phyloP scores from a whole-genome alignment of 1,139 yeast genomes.

The Yamadazyma conglobata region DNA sequence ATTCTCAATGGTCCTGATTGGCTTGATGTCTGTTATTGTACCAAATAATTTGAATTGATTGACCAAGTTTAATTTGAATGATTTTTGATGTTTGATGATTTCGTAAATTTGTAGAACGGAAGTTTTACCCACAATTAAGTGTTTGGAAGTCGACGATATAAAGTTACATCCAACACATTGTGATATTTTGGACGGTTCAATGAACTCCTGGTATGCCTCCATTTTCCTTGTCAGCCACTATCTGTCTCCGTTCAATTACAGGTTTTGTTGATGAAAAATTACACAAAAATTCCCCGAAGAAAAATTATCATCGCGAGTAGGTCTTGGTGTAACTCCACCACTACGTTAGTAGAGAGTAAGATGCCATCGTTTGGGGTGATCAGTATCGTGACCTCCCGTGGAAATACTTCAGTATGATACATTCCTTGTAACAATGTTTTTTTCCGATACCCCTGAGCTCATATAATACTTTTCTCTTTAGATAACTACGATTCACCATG shows the following conservation, averaged over 20 bases:
- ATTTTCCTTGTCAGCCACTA: constrained; percentile 37
- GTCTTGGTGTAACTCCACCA: no score
- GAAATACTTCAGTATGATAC: no score
- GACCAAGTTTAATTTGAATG: constrained; percentile 47
- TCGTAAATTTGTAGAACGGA: constrained; percentile 68
- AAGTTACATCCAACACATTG: constrained; percentile 63
- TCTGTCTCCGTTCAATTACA: neutral
- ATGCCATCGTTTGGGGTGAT: no score
- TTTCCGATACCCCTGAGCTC: no score
- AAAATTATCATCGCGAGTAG: constrained; percentile 4
- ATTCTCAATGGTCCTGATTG: constrained; percentile 50
- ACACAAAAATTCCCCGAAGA: no score
- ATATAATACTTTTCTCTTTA: no score
- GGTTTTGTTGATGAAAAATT: constrained; percentile 5
- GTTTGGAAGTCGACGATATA: constrained; percentile 46
- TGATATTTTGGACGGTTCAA: constrained; percentile 74
- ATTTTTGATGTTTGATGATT: constrained; percentile 25
- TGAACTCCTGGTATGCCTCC: constrained; percentile 81
- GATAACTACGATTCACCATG: no score
- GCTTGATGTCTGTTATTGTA: constrained; percentile 54
- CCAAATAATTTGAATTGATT: constrained; percentile 75
- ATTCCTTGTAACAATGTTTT: no score
- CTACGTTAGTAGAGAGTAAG: no score
- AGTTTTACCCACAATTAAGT: constrained; percentile 70
- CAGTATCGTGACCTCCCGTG: no score